Evolutionary conservation across 2,329 filamentous ascomycete species (phyloP), one percentile per base, ranked within the genome.

Genomic region (Colletotrichum shisoi): DNA sequence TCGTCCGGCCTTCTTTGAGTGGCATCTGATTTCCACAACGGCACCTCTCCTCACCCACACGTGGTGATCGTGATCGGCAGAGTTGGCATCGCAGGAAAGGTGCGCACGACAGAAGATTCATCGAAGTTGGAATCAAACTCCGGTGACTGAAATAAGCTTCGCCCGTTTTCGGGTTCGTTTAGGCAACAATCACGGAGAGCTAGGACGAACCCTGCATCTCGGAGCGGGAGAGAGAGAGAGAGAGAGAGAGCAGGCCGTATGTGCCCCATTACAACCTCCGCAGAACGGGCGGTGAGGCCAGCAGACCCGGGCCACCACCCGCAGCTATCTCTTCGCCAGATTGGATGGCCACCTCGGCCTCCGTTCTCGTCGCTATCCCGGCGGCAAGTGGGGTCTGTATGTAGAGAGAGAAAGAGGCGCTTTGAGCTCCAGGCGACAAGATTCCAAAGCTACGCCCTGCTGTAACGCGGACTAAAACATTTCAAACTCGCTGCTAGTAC

Each of bases 131-230:
- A 39, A 40, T 24, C 31, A 2, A 40, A 37, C 2, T 24, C 40
- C 34, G 5, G 24, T 21, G 6, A 15, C n/a, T 7, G 34, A 37
- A 51, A 40, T 13, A 64, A n/a, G 34, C 61, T 59, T 64, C 19
- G 54, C 40, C 61, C n/a, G 54, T 42, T 57, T 60, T 59, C 53
- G 39, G 13, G 42, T 64, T 54, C 61, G 24, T 15, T 7, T 12
- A n/a, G 21, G 42, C 17, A 37, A 48, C 49, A n/a, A 34, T 39
- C 24, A 31, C 17, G 4, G 7, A 27, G 37, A 27, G 37, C 64
- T 58, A 19, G 61, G 60, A 17, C 45, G 24, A 19, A 44, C 63
- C 54, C 24, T 59, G 44, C 31, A 59, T n/a, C 19, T 8, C n/a
- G 5, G 31, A 34, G 31, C 31, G 31, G 31, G 8, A 34, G 31